phyloP scores from a whole-genome alignment of 306 rosid genomes.

The Lablab purpureus region DNA sequence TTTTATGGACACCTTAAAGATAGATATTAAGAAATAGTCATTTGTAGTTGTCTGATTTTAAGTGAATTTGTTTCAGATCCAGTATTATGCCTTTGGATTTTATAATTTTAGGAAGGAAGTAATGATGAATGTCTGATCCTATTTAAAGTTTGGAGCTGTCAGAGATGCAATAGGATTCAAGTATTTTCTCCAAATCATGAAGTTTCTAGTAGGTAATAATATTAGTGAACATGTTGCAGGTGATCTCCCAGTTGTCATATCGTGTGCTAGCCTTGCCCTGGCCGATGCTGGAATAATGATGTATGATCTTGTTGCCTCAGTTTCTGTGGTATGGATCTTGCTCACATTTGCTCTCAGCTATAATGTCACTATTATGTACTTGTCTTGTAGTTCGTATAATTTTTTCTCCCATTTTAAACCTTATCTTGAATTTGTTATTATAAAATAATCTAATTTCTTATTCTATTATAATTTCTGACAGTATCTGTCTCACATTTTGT shows the following conservation, averaged over 20 bases:
- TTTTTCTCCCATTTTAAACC: background rate
- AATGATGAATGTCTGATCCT: background rate
- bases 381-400: conserved; percentile 23
- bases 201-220: conserved; percentile 33
- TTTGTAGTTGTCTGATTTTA: conserved; percentile 19
- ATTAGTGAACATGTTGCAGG: conserved; percentile 56
- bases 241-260: conserved; percentile 92
- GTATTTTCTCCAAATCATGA: background rate
- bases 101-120: conserved; percentile 1
- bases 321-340: conserved; percentile 86
- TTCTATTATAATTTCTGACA: conserved; percentile 13
- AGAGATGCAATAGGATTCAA: conserved; percentile 15
- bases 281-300: conserved; percentile 99
- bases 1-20: background rate
- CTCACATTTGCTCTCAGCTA: conserved; percentile 26
- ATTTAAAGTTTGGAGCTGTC: conserved; percentile 33
- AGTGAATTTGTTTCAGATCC: conserved; percentile 26
- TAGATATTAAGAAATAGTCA: conserved; percentile 3
- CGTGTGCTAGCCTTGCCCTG: conserved; percentile 97
- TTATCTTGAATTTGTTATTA: conserved; percentile 17
- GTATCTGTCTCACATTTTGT: conserved; percentile 11
- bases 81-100: background rate
- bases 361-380: conserved; percentile 3
- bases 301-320: conserved; percentile 93
- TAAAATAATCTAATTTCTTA: background rate